Evolutionary conservation across 176 grass and related monocot genomes (phyloP), one percentile per base, ranked within the genome.

Genomic region (Chloris gayana): DNA sequence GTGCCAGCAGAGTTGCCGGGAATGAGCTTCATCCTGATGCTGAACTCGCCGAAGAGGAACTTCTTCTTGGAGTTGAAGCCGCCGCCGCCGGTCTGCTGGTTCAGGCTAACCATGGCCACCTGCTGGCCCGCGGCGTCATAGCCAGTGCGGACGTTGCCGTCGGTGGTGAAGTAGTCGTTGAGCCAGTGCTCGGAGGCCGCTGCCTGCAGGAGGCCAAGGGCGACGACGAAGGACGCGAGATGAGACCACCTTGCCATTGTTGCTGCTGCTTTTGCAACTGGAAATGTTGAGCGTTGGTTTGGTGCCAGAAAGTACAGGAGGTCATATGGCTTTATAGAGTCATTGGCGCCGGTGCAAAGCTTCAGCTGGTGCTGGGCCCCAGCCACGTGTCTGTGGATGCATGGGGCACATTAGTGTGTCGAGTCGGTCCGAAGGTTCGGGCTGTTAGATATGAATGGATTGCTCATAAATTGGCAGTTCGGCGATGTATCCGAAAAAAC

Each of bases 1-100:
- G 87, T 89, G 77, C 87, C 87, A 6, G 87, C 87, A 4, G 87
- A 89, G 77, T 89, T 82, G 66, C 87, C 87, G 18, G 72, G 64
- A 58, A 77, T 67, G 46, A 89, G 82, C 82, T 82, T 89, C 82
- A 89, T 89, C 72, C 70, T 14, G 37, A 89, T 69, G 77, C 29
- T 58, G 57, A 89, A 89, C 77, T 89, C 78, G 82, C 87, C 87
- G 82, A 12, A 89, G 29, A 85, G 82, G 77, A 82, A 89, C 46
- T 76, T 63, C 44, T 83, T 15, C 44, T 42, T 73, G 22, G 80
- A 73, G 32, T 64, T 65, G 69, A 82, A 64, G 7, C 54, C 54
- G 56, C 25, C 56, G 9, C 56, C 57, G 58, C 80, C 80, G 30
- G 80, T 51, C 30, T 25, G 46, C 30, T 19, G 69, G 58, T 47